Percentiles rank a stretch among this genome's conserved stretches.
Conservation (phyloP, 1,284 basidiomycete species). For the Cutaneotrichosporon dermatis region DNA sequence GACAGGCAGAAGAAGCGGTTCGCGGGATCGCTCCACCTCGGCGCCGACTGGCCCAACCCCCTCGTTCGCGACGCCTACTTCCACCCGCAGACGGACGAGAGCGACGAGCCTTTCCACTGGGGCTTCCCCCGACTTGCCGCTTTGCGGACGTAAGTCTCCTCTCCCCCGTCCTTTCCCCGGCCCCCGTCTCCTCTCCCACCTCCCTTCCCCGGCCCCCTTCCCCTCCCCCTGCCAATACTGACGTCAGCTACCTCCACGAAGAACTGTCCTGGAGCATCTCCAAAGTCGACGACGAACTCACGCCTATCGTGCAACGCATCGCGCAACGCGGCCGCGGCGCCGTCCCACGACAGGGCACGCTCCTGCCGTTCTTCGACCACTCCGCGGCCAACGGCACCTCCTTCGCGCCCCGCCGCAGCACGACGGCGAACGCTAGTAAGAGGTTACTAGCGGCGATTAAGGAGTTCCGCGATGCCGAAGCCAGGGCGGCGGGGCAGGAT, state of each 20-base stretch:
- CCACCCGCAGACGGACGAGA: slow-evolving; percentile 81
- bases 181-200: too few relatives aligned
- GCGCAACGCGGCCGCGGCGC: slow-evolving; percentile 66
- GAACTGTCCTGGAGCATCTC: slow-evolving; percentile 80
- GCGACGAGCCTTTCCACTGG: slow-evolving; percentile 95
- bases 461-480: slow-evolving; percentile 64
- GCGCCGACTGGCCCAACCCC: slow-evolving; percentile 81
- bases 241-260: slow-evolving; percentile 67
- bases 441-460: slow-evolving; percentile 84
- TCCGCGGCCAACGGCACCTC: slow-evolving; percentile 53
- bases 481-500: slow-evolving; percentile 24
- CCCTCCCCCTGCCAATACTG: background rate
- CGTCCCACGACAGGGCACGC: slow-evolving; percentile 57
- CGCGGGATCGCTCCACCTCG: slow-evolving; percentile 68
- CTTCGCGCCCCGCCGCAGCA: slow-evolving; percentile 68
- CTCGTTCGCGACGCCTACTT: slow-evolving; percentile 88
- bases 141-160: slow-evolving; percentile 62
- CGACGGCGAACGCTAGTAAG: slow-evolving; percentile 72
- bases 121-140: slow-evolving; percentile 91
- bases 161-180: background rate
- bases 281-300: slow-evolving; percentile 86
- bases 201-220: too few relatives aligned
- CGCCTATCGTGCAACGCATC: slow-evolving; percentile 91
- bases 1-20: slow-evolving; percentile 75
- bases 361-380: slow-evolving; percentile 56